Evolutionary conservation across 2,329 filamentous ascomycete species (phyloP), one percentile per base, ranked within the genome.

Genomic region (Neonectria punicea): DNA sequence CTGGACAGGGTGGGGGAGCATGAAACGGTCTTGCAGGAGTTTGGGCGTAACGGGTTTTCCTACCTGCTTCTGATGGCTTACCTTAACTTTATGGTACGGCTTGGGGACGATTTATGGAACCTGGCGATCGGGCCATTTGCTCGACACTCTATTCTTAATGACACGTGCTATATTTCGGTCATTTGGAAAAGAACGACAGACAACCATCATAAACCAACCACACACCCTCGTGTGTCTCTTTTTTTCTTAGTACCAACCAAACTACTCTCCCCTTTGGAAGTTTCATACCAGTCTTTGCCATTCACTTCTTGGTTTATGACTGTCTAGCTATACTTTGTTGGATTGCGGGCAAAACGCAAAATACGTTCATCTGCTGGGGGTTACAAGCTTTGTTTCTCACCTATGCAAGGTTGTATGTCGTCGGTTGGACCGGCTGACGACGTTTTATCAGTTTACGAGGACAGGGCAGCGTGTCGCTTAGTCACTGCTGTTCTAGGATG

Each of bases 1-100:
- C 56, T 39, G 55, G 62, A 65, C 44, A 57, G 61, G 44, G 63
- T 60, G 54, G 66, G 63, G 70, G 57, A 18, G 58, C 69, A 72
- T 69, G 39, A 66, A 70, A 61, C 64, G 61, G 55, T 67, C 63
- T 65, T 66, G 62, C 46, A 39, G 74, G 74, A 75, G 74, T 76
- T 74, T 22, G 54, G 73, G 73, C 63, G 73, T 53, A 63, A 43
- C 65, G 28, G 54, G 51, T 2, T 62, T 61, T 65, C 47, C 53
- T 54, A 30, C 36, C 22, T 44, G 53, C 65, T 18, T 62, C 39
- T 57, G 57, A 36, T 55, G 54, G 41, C 22, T 14, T 54, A 34
- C 39, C 34, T 41, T 49, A 50, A 46, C 50, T 59, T 18, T 20
- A 39, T 22, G 51, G 55, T 50, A 36, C 46, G 54, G 39, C 39